Conservation (phyloP, 306 rosid genomes). For the Lupinus albus region DNA sequence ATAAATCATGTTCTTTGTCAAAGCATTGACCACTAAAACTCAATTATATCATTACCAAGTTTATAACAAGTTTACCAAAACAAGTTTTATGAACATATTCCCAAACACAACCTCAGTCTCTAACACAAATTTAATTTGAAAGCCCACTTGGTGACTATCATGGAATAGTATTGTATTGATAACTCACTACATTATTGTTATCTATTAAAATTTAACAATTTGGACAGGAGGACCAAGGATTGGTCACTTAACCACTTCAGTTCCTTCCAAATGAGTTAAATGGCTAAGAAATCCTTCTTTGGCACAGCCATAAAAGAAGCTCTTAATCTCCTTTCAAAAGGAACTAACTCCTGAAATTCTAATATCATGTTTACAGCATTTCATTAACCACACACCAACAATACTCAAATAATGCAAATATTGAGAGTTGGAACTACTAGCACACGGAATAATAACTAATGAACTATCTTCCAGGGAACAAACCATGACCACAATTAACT, state of each 20-base stretch:
- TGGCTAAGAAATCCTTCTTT: conserved; percentile 11
- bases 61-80: too few relatives aligned
- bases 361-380: not conserved
- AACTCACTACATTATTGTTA: not conserved
- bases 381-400: not conserved
- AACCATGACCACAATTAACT: conserved; percentile 20
- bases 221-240: conserved; percentile 9
- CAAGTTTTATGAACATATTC: too few relatives aligned
- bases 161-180: not conserved
- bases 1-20: too few relatives aligned
- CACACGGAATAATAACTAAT: conserved; percentile 15
- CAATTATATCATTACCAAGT: too few relatives aligned
- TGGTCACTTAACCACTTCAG: conserved; percentile 1
- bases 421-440: conserved; percentile 19
- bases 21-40: too few relatives aligned
- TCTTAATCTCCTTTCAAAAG: conserved; percentile 9
- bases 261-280: conserved; percentile 9
- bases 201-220: not conserved
- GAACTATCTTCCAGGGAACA: conserved; percentile 16
- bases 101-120: not conserved
- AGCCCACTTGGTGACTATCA: not conserved
- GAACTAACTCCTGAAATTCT: conserved; percentile 15
- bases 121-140: conserved; percentile 23
- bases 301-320: conserved; percentile 1
- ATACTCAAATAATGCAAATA: not conserved